Evolutionary conservation across 2,329 filamentous ascomycete genomes (phyloP).

Genomic region (Colletotrichum neosansevieriae): DNA sequence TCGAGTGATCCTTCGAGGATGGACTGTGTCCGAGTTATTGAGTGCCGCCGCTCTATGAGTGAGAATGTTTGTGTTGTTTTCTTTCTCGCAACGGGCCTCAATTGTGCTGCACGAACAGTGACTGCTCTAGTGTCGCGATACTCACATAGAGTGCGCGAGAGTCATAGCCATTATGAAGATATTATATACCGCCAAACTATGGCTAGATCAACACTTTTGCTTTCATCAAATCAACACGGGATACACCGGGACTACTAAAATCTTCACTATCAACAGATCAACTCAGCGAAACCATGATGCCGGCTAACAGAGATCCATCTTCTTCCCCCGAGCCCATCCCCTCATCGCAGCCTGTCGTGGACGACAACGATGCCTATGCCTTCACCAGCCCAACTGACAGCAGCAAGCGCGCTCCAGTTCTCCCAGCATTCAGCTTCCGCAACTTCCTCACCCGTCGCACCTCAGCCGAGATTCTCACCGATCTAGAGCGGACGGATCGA

Average conservation of each 20-base stretch:
- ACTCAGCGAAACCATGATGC: neutral
- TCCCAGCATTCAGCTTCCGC: constrained; percentile 4
- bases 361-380: too few species aligned
- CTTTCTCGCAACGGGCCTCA: neutral
- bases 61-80: neutral
- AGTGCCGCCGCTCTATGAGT: neutral
- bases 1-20: neutral
- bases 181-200: constrained; percentile 1
- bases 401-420: neutral
- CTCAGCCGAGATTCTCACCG: constrained; percentile 16
- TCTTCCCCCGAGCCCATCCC: too few species aligned
- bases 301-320: neutral
- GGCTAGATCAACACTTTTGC: neutral
- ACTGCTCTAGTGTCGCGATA: neutral
- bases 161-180: neutral
- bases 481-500: neutral
- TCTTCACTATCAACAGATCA: neutral
- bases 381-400: too few species aligned
- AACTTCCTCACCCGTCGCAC: neutral
- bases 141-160: constrained; percentile 3
- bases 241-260: neutral
- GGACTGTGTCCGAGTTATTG: too few species aligned
- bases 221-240: neutral
- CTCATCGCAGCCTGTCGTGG: too few species aligned
- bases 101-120: neutral